phyloP scores from a whole-genome alignment of 2,329 filamentous ascomycete genomes.

The Cytospora mali region DNA sequence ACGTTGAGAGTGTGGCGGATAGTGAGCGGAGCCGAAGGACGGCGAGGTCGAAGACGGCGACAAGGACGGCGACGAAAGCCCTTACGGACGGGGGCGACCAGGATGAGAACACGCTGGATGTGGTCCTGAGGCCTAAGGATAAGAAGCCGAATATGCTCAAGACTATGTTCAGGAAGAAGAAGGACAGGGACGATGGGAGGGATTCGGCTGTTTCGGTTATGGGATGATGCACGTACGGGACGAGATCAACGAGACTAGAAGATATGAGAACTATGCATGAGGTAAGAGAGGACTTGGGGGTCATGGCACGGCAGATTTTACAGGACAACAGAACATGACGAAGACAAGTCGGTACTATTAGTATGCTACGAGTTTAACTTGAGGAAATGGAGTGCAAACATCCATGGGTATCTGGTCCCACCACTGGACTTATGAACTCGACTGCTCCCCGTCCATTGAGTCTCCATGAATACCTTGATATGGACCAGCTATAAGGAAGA shows the following conservation, averaged over 20 bases:
- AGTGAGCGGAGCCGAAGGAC: conserved; percentile 36
- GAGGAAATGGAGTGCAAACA: too few species aligned
- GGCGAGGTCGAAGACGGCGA: conserved; percentile 39
- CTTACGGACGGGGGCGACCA: conserved; percentile 42
- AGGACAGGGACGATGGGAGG: conserved; percentile 45
- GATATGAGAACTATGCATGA: neutral
- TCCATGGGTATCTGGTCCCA: too few species aligned
- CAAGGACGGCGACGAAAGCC: conserved; percentile 34
- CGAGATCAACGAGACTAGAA: neutral
- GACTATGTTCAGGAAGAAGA: conserved; percentile 60
- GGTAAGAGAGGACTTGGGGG: neutral
- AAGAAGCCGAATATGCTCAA: conserved; percentile 59
- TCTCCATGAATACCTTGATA: too few species aligned
- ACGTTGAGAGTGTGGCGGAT: conserved; percentile 36
- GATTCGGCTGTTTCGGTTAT: conserved; percentile 22
- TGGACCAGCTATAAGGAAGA: too few species aligned
- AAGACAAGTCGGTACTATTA: neutral
- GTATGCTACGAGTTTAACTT: too few species aligned
- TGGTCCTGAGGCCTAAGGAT: conserved; percentile 49
- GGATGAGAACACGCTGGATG: conserved; percentile 39
- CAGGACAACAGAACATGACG: neutral
- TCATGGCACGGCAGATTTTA: neutral
- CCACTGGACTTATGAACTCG: too few species aligned
- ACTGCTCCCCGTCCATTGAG: too few species aligned
- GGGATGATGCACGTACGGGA: too few species aligned